Percentiles rank a stretch among this genome's conserved stretches.
Evolutionary conservation across 1,284 basidiomycete genomes (phyloP).

Genomic region (Sanguinoderma infundibulare): DNA sequence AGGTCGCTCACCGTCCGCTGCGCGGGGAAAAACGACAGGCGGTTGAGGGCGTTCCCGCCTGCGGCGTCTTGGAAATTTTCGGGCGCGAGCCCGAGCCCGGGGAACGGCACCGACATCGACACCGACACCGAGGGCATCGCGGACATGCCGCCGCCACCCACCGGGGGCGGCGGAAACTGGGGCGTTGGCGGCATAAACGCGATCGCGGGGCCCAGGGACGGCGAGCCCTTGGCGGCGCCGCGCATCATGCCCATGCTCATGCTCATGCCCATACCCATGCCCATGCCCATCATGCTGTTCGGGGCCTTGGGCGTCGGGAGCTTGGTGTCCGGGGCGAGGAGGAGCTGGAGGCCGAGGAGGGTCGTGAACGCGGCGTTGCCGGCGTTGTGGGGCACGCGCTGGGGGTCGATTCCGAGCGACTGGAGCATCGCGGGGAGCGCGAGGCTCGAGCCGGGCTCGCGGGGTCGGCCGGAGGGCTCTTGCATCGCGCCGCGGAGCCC

Average conservation of each 20-base stretch:
- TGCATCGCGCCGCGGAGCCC: conserved; percentile 64
- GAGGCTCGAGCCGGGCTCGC: conserved; percentile 51
- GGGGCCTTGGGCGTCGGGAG: conserved; percentile 29
- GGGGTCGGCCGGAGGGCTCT: conserved; percentile 57
- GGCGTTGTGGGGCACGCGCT: conserved; percentile 60
- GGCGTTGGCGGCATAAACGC: conserved; percentile 25
- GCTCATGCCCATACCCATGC: too few relatives aligned
- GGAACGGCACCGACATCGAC: conserved; percentile 16
- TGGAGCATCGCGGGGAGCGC: conserved; percentile 59
- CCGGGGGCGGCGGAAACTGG: conserved; percentile 15
- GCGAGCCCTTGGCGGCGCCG: conserved; percentile 25
- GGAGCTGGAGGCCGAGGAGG: conserved; percentile 65
- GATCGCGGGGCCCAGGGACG: conserved; percentile 26
- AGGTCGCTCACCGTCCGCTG: conserved; percentile 22
- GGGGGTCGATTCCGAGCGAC: conserved; percentile 50
- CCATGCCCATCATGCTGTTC: conserved; percentile 18
- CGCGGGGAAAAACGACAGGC: conserved; percentile 19
- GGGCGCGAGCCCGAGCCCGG: conserved; percentile 9
- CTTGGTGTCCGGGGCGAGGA: conserved; percentile 55
- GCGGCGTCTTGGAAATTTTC: conserved; percentile 16
- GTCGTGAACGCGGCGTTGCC: conserved; percentile 75
- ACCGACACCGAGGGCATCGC: too few relatives aligned
- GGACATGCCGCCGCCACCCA: too few relatives aligned
- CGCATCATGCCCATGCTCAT: conserved; percentile 24
- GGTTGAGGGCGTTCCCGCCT: too few relatives aligned